These are phyloP conservation scores for Penicillium polonicum DNA, from an alignment of 2,329 filamentous ascomycete species.

Conservation along the genomic window DNA sequence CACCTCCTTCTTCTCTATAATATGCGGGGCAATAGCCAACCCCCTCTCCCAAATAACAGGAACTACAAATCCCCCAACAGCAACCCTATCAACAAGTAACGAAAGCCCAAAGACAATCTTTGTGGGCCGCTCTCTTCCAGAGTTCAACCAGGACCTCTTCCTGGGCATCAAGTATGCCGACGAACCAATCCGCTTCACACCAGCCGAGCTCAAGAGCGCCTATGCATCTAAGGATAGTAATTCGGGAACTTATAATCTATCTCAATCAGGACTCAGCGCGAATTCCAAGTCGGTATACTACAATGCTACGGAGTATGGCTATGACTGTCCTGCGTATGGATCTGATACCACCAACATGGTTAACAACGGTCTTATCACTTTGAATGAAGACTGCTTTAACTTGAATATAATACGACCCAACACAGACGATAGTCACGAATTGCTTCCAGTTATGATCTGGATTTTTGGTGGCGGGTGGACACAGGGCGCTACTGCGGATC, in stretches of 20 bases:
- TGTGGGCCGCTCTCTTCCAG: constrained; percentile 26
- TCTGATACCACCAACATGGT: constrained; percentile 29
- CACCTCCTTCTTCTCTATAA: background rate
- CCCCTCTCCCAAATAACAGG: background rate
- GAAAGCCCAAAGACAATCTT: constrained; percentile 21
- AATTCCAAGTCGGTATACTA: constrained; percentile 16
- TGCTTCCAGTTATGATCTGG: constrained; percentile 33
- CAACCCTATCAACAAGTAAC: constrained; percentile 9
- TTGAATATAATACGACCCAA: constrained; percentile 28
- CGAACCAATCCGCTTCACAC: constrained; percentile 29
- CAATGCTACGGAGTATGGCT: constrained; percentile 32
- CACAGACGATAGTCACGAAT: background rate
- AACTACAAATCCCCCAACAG: constrained; percentile 22
- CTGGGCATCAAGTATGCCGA: constrained; percentile 33
- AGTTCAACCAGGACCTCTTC: constrained; percentile 31
- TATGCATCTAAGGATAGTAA: constrained; percentile 27
- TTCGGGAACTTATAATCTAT: constrained; percentile 12
- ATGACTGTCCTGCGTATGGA: constrained; percentile 34
- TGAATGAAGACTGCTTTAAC: constrained; percentile 31
- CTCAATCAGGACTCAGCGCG: background rate
- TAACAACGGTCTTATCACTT: constrained; percentile 17
- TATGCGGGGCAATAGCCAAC: background rate
- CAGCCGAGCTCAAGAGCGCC: constrained; percentile 21
- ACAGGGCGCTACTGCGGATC: constrained; percentile 33
- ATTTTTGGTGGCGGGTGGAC: constrained; percentile 35